Evolutionary conservation across 352 stramenopile species (phyloP).

Genomic region (Phytophthora ramorum): DNA sequence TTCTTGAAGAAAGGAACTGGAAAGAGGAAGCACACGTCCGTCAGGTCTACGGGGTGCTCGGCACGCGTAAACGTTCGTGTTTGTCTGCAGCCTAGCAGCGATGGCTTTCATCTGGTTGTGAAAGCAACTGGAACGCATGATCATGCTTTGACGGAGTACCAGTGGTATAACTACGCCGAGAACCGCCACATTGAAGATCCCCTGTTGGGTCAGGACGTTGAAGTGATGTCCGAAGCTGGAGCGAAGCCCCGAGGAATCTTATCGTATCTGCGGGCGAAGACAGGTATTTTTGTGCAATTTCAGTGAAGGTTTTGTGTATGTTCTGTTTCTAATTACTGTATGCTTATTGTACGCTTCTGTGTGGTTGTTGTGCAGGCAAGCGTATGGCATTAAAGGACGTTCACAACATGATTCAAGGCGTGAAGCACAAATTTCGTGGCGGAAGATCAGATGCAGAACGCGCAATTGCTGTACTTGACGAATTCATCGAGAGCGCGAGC

Average conservation of each 20-base stretch:
- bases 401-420: conserved; percentile 13
- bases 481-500: conserved; percentile 1
- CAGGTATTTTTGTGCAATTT: background rate
- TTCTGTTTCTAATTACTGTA: background rate
- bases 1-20: background rate
- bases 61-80: conserved; percentile 5
- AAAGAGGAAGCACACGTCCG: no score
- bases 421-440: background rate
- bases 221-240: conserved; percentile 2
- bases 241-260: conserved; percentile 8
- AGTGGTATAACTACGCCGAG: conserved; percentile 14
- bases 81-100: background rate
- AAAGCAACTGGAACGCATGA: conserved; percentile 2
- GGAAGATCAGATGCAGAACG: conserved; percentile 2
- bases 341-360: background rate
- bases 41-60: conserved; percentile 1
- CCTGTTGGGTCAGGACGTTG: background rate
- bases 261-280: conserved; percentile 1
- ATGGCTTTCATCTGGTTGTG: background rate
- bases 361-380: background rate
- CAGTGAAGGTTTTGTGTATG: no score
- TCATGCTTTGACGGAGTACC: background rate
- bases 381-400: background rate
- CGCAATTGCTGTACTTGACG: background rate
- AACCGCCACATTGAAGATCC: conserved; percentile 9